Evolutionary conservation across 371 early-diverging fungal species (phyloP).

Genomic region (Mortierella sp.): DNA sequence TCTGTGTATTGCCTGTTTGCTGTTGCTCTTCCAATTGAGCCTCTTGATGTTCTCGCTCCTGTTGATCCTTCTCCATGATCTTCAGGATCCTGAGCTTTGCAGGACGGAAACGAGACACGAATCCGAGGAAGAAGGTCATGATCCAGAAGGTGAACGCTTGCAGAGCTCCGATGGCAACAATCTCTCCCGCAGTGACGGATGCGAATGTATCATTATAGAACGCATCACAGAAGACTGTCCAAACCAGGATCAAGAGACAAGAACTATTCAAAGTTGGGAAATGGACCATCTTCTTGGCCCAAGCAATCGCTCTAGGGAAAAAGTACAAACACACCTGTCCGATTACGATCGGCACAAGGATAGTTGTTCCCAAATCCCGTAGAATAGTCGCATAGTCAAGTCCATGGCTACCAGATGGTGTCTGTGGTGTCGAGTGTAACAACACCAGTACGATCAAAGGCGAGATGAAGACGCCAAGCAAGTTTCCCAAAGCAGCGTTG

Average conservation of each 20-base stretch:
- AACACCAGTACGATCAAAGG: conserved; percentile 68
- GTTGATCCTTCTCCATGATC: conserved; percentile 23
- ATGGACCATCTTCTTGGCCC: conserved; percentile 62
- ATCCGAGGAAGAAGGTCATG: conserved; percentile 46
- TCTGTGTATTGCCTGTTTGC: neutral
- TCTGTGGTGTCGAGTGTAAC: conserved; percentile 55
- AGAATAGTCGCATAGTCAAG: conserved; percentile 68
- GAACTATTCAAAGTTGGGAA: conserved; percentile 69
- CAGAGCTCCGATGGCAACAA: conserved; percentile 67
- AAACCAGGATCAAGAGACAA: conserved; percentile 75
- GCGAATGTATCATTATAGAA: conserved; percentile 68
- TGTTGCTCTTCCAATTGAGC: conserved; percentile 28
- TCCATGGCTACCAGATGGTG: conserved; percentile 58
- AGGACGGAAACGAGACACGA: conserved; percentile 36
- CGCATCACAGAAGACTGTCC: conserved; percentile 81
- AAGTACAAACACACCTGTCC: conserved; percentile 75
- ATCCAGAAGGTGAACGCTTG: conserved; percentile 62
- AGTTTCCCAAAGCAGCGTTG: conserved; percentile 80
- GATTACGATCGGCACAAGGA: conserved; percentile 70
- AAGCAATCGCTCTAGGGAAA: conserved; percentile 64
- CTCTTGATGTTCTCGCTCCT: conserved; percentile 18
- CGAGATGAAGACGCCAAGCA: conserved; percentile 80
- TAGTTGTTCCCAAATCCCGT: conserved; percentile 70
- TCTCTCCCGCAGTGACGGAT: conserved; percentile 63
- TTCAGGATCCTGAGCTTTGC: conserved; percentile 41